Evolutionary conservation across 2,329 filamentous ascomycete species (phyloP).

Genomic region (Curvularia spicifera): DNA sequence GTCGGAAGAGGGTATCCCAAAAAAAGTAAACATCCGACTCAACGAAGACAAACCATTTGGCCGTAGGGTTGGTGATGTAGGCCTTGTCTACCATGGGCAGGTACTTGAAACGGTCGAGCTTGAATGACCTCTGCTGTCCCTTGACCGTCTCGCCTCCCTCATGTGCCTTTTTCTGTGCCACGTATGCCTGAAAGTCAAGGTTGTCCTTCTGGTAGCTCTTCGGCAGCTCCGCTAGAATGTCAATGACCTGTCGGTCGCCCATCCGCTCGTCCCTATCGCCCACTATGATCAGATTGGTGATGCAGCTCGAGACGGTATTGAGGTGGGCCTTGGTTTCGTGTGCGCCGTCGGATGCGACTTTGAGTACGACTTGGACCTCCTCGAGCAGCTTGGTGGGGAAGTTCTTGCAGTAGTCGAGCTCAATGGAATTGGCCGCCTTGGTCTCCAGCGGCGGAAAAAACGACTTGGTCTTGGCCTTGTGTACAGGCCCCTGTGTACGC

Average conservation of each 20-base stretch:
- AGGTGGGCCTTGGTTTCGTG: slow-evolving; percentile 57
- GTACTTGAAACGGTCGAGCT: slow-evolving; percentile 66
- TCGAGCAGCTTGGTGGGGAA: slow-evolving; percentile 52
- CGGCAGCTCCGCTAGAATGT: slow-evolving; percentile 58
- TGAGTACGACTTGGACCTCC: slow-evolving; percentile 57
- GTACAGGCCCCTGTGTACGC: slow-evolving; percentile 25
- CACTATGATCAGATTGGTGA: slow-evolving; percentile 63
- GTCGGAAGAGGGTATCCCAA: slow-evolving; percentile 52
- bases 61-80: slow-evolving; percentile 45
- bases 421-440: slow-evolving; percentile 36
- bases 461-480: slow-evolving; percentile 43
- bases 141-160: slow-evolving; percentile 50
- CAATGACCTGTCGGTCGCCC: slow-evolving; percentile 58
- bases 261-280: slow-evolving; percentile 65
- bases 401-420: slow-evolving; percentile 49
- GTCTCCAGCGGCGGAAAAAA: slow-evolving; percentile 47
- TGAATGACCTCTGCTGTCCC: slow-evolving; percentile 60
- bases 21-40: slow-evolving; percentile 50
- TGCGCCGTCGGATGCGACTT: slow-evolving; percentile 57
- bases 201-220: slow-evolving; percentile 52
- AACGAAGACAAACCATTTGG: slow-evolving; percentile 50
- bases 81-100: slow-evolving; percentile 63
- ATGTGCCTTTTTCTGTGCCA: slow-evolving; percentile 51
- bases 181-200: slow-evolving; percentile 61
- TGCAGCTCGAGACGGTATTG: slow-evolving; percentile 60